phyloP scores from a whole-genome alignment of 768 basidiomycete species.

The Tulasnella calospora region DNA sequence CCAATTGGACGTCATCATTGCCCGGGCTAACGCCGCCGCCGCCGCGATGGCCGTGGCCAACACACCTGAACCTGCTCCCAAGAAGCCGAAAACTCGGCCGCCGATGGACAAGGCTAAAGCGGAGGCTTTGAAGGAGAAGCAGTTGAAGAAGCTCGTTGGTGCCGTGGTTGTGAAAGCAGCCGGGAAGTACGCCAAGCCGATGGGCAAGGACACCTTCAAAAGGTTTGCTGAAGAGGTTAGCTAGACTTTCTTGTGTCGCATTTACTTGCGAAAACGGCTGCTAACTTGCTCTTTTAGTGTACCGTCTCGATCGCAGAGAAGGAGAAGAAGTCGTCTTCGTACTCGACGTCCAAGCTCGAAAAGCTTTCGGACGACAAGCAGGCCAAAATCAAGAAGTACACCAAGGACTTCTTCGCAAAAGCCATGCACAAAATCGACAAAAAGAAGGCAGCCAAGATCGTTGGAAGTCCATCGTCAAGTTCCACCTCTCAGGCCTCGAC shows the following conservation, averaged over 20 bases:
- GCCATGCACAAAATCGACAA: slow-evolving; percentile 26
- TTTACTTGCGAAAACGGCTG: background rate
- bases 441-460: background rate
- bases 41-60: slow-evolving; percentile 28
- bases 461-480: background rate
- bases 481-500: background rate
- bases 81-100: slow-evolving; percentile 40
- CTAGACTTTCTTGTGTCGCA: background rate
- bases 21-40: slow-evolving; percentile 35
- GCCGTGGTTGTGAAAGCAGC: slow-evolving; percentile 87
- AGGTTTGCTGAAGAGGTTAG: slow-evolving; percentile 89
- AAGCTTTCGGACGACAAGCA: slow-evolving; percentile 79
- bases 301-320: slow-evolving; percentile 85
- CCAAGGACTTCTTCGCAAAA: slow-evolving; percentile 80
- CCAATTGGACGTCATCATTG: slow-evolving; percentile 39
- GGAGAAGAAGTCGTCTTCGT: slow-evolving; percentile 86
- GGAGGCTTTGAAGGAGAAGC: slow-evolving; percentile 54
- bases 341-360: slow-evolving; percentile 67
- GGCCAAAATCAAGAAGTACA: slow-evolving; percentile 85
- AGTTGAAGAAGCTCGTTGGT: slow-evolving; percentile 74
- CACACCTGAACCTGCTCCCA: slow-evolving; percentile 35
- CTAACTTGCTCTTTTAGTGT: slow-evolving; percentile 49
- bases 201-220: slow-evolving; percentile 84
- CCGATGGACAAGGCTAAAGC: slow-evolving; percentile 20
- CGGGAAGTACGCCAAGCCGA: slow-evolving; percentile 76